Base-by-base conservation (phyloP, 139 green algal genomes). In the Parachlorella kessleri region DNA sequence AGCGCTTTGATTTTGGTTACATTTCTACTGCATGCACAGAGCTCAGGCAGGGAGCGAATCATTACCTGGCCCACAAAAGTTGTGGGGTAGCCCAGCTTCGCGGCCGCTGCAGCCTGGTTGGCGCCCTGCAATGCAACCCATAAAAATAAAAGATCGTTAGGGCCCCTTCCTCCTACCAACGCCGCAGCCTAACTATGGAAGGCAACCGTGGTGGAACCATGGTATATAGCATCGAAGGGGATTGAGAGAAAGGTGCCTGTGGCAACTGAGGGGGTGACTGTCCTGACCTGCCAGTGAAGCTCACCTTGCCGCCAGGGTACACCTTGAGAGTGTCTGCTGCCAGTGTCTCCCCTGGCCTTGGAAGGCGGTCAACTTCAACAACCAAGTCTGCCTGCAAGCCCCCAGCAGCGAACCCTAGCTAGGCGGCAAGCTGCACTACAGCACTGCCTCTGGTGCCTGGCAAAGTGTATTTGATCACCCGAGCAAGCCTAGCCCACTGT, bases 51-150 rank as follows among this genome's bases (percentile, higher is more conserved):
- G n/a, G n/a, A n/a, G 23, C 33, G 14, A 28, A 28, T 70, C 21
- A 66, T 38, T 41, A 89, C 83, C 79, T 95, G 90, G 1, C 93
- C 93, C 0, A 95, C 59, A 65, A 98, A 94, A 72, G 82, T 88
- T 5, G 94, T 98, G 9, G 84, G 85, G 67, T 93, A 92, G 10
- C 87, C 90, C 9, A 96, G 82, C 65, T 84, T 90, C 3, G 89
- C 91, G 10, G 93, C 94, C 18, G 93, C 92, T n/a, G 90, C 92
- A 32, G 94, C 94, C 79, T 98, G 94, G 79, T 98, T 98, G 21
- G 93, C 92, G 28, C 94, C 94, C 91, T 97, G 74, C 40, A 73
- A 63, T n/a, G n/a, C n/a, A n/a, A n/a, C n/a, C n/a, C n/a, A n/a
- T n/a, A n/a, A 42, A 33, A 69, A 67, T 37, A 23, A 48, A 28